Conservation (phyloP, 192 early-diverging fungal species). For the Linnemannia elongata region DNA sequence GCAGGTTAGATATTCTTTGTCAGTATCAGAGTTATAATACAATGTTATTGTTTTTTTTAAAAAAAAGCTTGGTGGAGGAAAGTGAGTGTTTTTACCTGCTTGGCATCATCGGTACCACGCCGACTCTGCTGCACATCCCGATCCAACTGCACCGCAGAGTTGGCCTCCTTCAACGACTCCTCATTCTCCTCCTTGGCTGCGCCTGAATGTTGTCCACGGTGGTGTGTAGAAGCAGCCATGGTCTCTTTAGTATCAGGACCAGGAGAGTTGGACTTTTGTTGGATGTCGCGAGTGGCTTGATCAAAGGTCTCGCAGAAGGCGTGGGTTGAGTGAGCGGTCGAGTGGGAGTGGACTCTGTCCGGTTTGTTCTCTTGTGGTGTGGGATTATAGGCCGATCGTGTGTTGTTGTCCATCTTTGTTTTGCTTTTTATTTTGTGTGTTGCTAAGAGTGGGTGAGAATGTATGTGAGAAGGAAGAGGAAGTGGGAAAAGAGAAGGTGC, state of each 20-base stretch:
- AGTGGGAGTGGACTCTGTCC: neutral
- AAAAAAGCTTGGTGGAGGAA: no score
- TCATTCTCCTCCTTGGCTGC: neutral
- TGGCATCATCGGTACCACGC: slow-evolving; percentile 27
- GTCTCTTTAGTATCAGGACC: neutral
- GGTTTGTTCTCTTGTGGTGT: neutral
- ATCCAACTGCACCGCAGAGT: slow-evolving; percentile 43
- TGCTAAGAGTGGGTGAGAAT: neutral
- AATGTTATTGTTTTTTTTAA: neutral
- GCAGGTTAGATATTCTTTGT: neutral
- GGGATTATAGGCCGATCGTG: neutral
- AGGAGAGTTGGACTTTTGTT: neutral
- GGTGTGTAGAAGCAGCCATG: neutral
- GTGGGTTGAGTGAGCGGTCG: slow-evolving; percentile 39
- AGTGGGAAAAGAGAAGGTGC: neutral
- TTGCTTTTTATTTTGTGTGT: neutral
- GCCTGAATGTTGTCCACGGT: neutral
- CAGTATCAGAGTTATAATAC: no score
- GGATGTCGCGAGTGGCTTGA: slow-evolving; percentile 38
- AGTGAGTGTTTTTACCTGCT: slow-evolving; percentile 17
- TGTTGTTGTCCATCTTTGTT: neutral
- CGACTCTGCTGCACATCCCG: slow-evolving; percentile 40
- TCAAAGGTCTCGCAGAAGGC: slow-evolving; percentile 50
- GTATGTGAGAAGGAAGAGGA: neutral
- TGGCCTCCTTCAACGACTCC: slow-evolving; percentile 10